Base-by-base conservation (phyloP, 352 stramenopile species). In the Globisporangium irregulare region DNA sequence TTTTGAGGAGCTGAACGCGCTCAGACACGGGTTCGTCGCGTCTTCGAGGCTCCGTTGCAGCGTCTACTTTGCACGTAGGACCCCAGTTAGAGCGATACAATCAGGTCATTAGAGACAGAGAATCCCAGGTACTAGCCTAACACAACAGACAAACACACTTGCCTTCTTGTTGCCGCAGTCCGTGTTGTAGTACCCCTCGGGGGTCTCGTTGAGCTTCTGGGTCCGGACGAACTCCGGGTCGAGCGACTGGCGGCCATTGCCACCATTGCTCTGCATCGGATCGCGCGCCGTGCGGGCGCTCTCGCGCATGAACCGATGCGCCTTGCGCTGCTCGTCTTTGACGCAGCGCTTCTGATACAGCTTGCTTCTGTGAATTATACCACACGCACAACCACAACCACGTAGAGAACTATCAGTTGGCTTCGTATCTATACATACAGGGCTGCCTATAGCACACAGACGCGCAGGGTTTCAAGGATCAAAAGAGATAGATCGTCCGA, bases 271-370 rank as follows among this genome's bases (percentile, higher is more conserved):
- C 46, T 74, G 54, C 59, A 67, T 62, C 6, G 46, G 69, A 25
- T 76, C 79, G 14, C 69, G 76, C 32, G 64, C 75, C 46, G 68
- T 87, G 36, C 50, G 78, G 64, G 58, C 72, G 27, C 75, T 78
- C 29, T 77, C 77, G 48, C 66, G 78, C 70, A 73, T 80, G 68
- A 90, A 85, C 3, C 78, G 74, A 61, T 89, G 75, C 8, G 79
- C 80, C 46, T 80, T 79, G 24, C 79, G 80, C 62, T 91, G 77
- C 46, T 91, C 81, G 27, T 87, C 77, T 62, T 92, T 91, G 63
- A 81, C 73, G 67, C 74, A 89, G 20, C 75, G 76, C 58, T 87
- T 90, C 59, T 87, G 64, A 60, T 89, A 86, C 32, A 92, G 58
- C 57, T 91, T 90, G 73, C 74, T 86, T 85, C 81, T 90, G 34